phyloP scores from a whole-genome alignment of 495 filamentous ascomycete genomes.

The Podospora comata region DNA sequence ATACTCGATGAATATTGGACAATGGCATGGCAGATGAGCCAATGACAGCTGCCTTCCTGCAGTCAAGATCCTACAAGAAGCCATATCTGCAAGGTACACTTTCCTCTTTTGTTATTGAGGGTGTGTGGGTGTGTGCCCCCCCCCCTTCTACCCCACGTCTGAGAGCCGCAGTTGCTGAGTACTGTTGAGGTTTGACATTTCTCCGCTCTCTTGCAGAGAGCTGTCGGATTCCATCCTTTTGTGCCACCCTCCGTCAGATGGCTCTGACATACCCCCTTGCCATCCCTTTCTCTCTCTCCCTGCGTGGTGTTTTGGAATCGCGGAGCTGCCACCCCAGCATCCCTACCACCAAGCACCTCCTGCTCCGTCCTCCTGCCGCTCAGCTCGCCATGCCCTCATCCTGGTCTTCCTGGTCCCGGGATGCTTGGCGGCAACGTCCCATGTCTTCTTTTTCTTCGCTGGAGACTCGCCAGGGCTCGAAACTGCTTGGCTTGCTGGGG shows the following conservation, averaged over 20 bases:
- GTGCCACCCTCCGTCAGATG: conserved; percentile 14
- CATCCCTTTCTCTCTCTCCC: conserved; percentile 20
- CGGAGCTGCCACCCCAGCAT: conserved; percentile 33
- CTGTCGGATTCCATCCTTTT: neutral
- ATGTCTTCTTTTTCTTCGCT: conserved; percentile 8
- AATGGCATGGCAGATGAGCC: neutral
- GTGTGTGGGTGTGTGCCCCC: neutral
- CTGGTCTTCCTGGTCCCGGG: conserved; percentile 32
- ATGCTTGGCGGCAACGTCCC: conserved; percentile 22
- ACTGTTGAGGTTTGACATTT: conserved; percentile 7
- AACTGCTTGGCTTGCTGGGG: conserved; percentile 36
- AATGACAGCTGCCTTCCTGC: neutral
- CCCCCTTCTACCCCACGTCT: neutral
- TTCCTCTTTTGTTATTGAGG: conserved; percentile 8
- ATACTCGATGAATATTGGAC: neutral
- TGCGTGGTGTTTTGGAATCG: conserved; percentile 46
- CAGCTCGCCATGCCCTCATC: conserved; percentile 20
- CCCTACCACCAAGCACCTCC: conserved; percentile 27
- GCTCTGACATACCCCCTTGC: conserved; percentile 29
- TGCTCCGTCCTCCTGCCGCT: conserved; percentile 25
- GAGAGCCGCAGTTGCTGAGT: neutral
- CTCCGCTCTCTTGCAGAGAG: neutral
- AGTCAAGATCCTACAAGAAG: neutral
- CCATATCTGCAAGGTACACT: conserved; percentile 16
- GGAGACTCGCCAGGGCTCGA: conserved; percentile 19